These are phyloP conservation scores for Rhodotorula sp. DNA, from an alignment of 1,284 basidiomycete genomes.

Conservation along the genomic window DNA sequence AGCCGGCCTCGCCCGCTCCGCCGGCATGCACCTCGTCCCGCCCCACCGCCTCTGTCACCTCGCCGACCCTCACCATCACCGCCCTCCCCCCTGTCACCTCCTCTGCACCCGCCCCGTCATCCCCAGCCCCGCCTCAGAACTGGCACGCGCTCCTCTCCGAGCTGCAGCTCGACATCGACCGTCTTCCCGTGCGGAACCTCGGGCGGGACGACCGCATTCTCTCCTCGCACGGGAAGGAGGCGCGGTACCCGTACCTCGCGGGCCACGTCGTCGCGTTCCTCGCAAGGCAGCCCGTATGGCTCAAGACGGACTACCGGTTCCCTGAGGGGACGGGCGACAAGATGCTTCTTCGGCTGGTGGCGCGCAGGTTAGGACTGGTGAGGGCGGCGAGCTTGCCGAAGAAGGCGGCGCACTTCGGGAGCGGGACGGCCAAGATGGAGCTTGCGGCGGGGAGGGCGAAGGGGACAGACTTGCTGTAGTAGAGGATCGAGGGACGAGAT, in stretches of 20 bases:
- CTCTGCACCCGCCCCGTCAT: background rate
- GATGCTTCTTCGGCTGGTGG: conserved; percentile 71
- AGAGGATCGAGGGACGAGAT: background rate
- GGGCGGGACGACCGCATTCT: conserved; percentile 92
- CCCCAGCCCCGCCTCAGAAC: conserved; percentile 45
- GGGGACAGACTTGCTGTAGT: conserved; percentile 41
- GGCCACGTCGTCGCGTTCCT: conserved; percentile 69
- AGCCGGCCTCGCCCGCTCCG: background rate
- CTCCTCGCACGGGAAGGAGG: conserved; percentile 84
- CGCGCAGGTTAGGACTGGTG: conserved; percentile 66
- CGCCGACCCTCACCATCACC: background rate
- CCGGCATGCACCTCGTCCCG: conserved; percentile 7
- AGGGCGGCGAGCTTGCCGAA: conserved; percentile 76
- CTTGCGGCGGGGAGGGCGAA: conserved; percentile 52
- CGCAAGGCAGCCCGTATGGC: conserved; percentile 70
- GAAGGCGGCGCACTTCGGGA: conserved; percentile 99
- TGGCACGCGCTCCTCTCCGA: conserved; percentile 81
- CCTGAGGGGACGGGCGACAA: conserved; percentile 80
- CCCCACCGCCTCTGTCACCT: background rate
- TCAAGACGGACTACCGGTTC: conserved; percentile 72
- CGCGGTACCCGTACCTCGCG: conserved; percentile 85
- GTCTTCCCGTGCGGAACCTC: conserved; percentile 81
- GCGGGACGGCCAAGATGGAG: conserved; percentile 86
- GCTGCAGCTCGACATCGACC: conserved; percentile 89
- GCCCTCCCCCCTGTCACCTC: background rate